phyloP scores from a whole-genome alignment of 2,329 filamentous ascomycete species.

The Aspergillus novoparasiticus region DNA sequence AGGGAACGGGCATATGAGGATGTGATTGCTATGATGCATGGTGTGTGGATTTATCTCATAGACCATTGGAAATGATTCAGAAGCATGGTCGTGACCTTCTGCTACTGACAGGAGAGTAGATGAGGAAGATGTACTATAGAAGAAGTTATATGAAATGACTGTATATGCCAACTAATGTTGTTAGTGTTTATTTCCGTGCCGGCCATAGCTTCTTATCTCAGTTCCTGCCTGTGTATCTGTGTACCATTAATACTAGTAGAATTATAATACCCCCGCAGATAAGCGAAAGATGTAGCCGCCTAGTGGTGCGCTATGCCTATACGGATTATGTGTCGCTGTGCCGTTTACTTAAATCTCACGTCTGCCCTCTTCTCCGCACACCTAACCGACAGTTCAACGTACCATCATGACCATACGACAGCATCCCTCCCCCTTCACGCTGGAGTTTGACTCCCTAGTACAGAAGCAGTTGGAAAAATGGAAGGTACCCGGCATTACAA shows the following conservation, averaged over 20 bases:
- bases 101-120: neutral
- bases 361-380: neutral
- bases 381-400: neutral
- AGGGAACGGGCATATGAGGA: neutral
- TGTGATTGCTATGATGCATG: neutral
- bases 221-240: neutral
- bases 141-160: neutral
- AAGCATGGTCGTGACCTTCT: neutral
- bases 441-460: slow-evolving; percentile 23
- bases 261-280: neutral
- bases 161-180: neutral
- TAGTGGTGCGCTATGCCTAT: neutral
- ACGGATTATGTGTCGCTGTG: neutral
- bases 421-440: slow-evolving; percentile 13
- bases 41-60: neutral
- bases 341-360: neutral
- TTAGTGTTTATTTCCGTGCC: neutral
- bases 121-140: neutral
- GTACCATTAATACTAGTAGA: neutral
- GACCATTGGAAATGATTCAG: neutral
- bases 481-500: slow-evolving; percentile 34
- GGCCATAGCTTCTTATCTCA: neutral
- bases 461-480: slow-evolving; percentile 26
- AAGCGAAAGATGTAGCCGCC: neutral
- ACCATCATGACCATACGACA: slow-evolving; percentile 9